Base-by-base conservation (phyloP, 2,329 filamentous ascomycete genomes). In the Sporothrix schenckii region DNA sequence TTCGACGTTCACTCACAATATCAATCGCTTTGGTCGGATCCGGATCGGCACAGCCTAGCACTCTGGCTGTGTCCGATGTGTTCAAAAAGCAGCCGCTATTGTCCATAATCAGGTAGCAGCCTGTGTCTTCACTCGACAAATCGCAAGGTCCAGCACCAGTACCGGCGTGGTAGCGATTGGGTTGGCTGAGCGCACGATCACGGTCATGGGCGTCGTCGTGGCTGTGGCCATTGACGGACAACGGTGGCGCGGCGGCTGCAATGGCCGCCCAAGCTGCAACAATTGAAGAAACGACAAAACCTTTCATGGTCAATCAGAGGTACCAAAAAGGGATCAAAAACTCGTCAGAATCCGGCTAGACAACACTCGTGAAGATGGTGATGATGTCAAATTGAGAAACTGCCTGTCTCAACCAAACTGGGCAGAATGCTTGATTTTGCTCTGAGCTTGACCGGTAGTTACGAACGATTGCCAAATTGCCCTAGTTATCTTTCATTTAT, bases 61-160 rank as follows among this genome's bases (percentile, higher is more conserved):
- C 68, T 2, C 19, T 16, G 4, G 50, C 44, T 16, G 44, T 47
- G n/a, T 70, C 61, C 34, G 50, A 34, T 14, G 41, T 56, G 39
- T 70, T 70, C n/a, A 70, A 61, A 21, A 70, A 70, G 39, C 68
- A 70, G 39, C 60, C 68, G 39, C 68, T 70, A 50, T 70, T 58
- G 52, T 70, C 68, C 50, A 66, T 66, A 39, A 70, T 58, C n/a
- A 70, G 68, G 24, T 49, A 66, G 50, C 68, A 66, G 30, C 47
- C 39, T 11, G 68, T 70, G 41, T 66, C 60, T 19, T 70, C 60
- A 41, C 68, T 70, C 39, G 68, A 66, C 14, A 70, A 41, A 24
- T 70, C 68, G 30, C 68, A 70, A 4, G 68, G 68, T 1, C 54
- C 67, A n/a, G 34, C 27, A 10, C 27, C 14, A 3, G 27, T 7